These are phyloP conservation scores for Alternaria ventricosa DNA, from an alignment of 2,329 filamentous ascomycete genomes.

Conservation along the genomic window DNA sequence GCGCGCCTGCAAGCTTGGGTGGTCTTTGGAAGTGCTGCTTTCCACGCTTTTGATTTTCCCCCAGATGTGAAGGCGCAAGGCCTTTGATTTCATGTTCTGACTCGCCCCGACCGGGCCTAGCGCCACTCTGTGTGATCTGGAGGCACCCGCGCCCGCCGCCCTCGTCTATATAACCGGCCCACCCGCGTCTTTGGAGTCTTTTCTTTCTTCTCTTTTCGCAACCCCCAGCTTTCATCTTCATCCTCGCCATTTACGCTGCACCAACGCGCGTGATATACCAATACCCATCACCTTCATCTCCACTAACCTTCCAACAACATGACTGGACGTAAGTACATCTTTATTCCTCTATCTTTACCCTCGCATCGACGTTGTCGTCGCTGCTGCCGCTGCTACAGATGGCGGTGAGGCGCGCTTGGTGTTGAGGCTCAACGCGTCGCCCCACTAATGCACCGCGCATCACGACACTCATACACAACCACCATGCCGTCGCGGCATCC, in stretches of 20 bases:
- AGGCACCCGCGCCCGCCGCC: slow-evolving; percentile 29
- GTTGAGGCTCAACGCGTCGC: slow-evolving; percentile 41
- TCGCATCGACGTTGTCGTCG: slow-evolving; percentile 19
- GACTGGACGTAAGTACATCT: slow-evolving; percentile 53
- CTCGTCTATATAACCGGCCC: slow-evolving; percentile 29
- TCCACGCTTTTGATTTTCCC: slow-evolving; percentile 28
- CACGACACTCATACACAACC: slow-evolving; percentile 23
- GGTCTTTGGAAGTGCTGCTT: slow-evolving; percentile 23
- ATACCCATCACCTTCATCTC: slow-evolving; percentile 29
- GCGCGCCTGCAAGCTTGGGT: slow-evolving; percentile 9
- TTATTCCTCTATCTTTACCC: slow-evolving; percentile 14
- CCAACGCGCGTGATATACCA: slow-evolving; percentile 2
- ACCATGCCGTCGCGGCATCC: slow-evolving; percentile 20
- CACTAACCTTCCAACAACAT: slow-evolving; percentile 44
- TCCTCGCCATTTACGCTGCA: slow-evolving; percentile 8
- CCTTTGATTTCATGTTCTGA: slow-evolving; percentile 24
- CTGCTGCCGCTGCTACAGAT: slow-evolving; percentile 15
- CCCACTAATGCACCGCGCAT: slow-evolving; percentile 16
- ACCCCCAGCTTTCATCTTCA: slow-evolving; percentile 18
- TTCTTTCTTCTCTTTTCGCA: slow-evolving; percentile 24
- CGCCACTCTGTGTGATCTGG: slow-evolving; percentile 34
- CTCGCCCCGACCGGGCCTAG: slow-evolving; percentile 31
- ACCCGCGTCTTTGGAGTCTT: slow-evolving; percentile 13
- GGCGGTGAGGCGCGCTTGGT: slow-evolving; percentile 28
- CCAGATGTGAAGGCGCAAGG: slow-evolving; percentile 19